Evolutionary conservation across 257 asterid species (phyloP), one percentile per base, ranked within the genome.

Genomic region (Linaria vulgaris): DNA sequence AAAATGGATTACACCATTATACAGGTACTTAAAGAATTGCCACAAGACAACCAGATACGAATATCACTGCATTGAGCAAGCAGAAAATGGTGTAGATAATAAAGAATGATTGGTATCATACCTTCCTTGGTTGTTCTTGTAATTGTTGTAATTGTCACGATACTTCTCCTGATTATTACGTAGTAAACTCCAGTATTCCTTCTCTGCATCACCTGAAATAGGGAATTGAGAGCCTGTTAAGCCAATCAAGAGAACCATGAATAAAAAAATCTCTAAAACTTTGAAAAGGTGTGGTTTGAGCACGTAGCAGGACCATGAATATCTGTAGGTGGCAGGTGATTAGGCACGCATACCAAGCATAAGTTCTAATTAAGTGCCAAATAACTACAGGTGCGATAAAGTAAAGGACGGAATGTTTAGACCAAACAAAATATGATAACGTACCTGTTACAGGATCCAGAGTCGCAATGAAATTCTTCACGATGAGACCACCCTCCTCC

Each of bases 401-500:
- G 41, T 6, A 55, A 63, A 25, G 20, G 38, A 31, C 12, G 8
- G 23, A 48, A 43, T 41, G 6, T 16, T 6, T 21, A 19, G 39
- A 39, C 24, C 14, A 61, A 27, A 27, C 17, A 23, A 66, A 46
- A 10, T 41, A 22, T 21, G 47, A 19, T 12, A n/a, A 60, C 81
- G 16, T 61, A 94, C 99, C 99, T 61, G 95, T 82, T 22, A 94
- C 86, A 13, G 97, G 95, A 59, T 94, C 97, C 30, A 94, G 79
- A 55, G 39, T 70, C 60, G 95, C 95, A 15, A 94, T 60, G 71
- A 73, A 94, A 70, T 90, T 94, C 66, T 94, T 94, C 74, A 94
- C 96, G 0, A 62, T 21, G 39, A 94, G 78, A 56, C 99, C 99
- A 71, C 96, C 95, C 69, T 90, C 90, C 69, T 81, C 88, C 4